Base-by-base conservation (phyloP, 305 asterid genomes). In the Lippia alba region DNA sequence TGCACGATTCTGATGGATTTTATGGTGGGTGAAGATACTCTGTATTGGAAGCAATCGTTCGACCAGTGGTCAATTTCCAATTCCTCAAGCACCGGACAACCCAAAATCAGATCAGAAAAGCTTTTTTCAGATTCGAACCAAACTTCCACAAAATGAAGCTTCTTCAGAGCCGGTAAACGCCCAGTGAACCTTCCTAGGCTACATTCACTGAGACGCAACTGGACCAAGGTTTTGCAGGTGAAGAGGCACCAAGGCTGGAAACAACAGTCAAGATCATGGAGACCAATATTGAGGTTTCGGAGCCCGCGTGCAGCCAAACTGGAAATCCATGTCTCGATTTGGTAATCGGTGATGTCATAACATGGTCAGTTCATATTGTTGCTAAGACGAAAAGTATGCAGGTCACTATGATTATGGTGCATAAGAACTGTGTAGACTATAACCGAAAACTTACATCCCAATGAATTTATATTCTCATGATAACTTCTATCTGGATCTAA, bases 121-220 rank as follows among this genome's bases (percentile, higher is more conserved):
- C 56, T 9, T 10, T 39, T 69, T 18, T 54, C 46, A 11, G 2
- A 44, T 3, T 40, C 49, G 16, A 19, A 62, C 1, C 4, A 3
- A 71, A 71, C 76, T 19, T 11, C 11, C 39, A 12, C 4, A 10
- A 71, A 62, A 39, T 62, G 34, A 55, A 71, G 69, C 45, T 63
- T 63, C 58, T 72, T 30, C 41, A 63, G 64, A 20, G 49, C 18
- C 10, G 70, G 64, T 18, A 62, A 72, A 63, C 18, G 55, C 12
- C 55, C 20, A 0, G 11, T 19, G 6, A 24, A 9, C 45, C 9
- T 9, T 6, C 4, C 60, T 24, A 24, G 30, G 30, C 30, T 24
- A 8, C 60, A 55, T 3, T 1, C 4, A 17, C 11, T 3, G 60
- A 55, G 60, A 17, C n/a, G 18, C 60, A 55, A 55, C 20, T 55